phyloP scores from a whole-genome alignment of 2,329 filamentous ascomycete species.

The Metarhizium album region DNA sequence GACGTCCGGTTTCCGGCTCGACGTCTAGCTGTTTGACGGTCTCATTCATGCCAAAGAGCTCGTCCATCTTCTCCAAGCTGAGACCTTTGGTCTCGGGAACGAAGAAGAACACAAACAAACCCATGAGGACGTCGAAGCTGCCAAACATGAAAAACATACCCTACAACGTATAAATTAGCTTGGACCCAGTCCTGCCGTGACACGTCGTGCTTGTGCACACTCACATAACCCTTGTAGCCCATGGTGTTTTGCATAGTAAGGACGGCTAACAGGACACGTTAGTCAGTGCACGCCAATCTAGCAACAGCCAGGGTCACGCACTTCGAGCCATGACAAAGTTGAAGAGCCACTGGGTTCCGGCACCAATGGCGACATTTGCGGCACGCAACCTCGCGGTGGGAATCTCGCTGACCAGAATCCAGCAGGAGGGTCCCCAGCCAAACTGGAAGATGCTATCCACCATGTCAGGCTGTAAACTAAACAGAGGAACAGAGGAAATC shows the following conservation, averaged over 20 bases:
- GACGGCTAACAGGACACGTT: slow-evolving; percentile 29
- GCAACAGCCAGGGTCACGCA: slow-evolving; percentile 10
- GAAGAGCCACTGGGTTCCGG: slow-evolving; percentile 62
- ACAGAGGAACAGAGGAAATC: slow-evolving; percentile 8
- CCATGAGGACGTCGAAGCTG: slow-evolving; percentile 54
- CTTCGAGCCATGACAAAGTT: slow-evolving; percentile 61
- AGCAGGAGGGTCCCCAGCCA: slow-evolving; percentile 61
- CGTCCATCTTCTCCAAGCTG: slow-evolving; percentile 54
- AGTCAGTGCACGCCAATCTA: not conserved
- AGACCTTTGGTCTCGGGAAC: slow-evolving; percentile 62
- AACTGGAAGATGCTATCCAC: slow-evolving; percentile 48
- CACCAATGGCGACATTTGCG: slow-evolving; percentile 57
- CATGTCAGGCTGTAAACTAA: not conserved
- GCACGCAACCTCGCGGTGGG: slow-evolving; percentile 55
- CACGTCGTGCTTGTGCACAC: slow-evolving; percentile 7
- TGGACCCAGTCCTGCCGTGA: not conserved
- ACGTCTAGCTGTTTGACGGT: slow-evolving; percentile 18
- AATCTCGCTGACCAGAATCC: slow-evolving; percentile 62
- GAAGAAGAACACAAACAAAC: slow-evolving; percentile 54
- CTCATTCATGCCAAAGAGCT: slow-evolving; percentile 51
- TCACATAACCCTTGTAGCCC: slow-evolving; percentile 29
- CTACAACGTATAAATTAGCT: slow-evolving; percentile 11
- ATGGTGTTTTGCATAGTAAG: slow-evolving; percentile 54
- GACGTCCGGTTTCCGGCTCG: slow-evolving; percentile 18
- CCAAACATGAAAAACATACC: slow-evolving; percentile 62